Base-by-base conservation (phyloP, 257 asterid species). In the Agastache rugosa region DNA sequence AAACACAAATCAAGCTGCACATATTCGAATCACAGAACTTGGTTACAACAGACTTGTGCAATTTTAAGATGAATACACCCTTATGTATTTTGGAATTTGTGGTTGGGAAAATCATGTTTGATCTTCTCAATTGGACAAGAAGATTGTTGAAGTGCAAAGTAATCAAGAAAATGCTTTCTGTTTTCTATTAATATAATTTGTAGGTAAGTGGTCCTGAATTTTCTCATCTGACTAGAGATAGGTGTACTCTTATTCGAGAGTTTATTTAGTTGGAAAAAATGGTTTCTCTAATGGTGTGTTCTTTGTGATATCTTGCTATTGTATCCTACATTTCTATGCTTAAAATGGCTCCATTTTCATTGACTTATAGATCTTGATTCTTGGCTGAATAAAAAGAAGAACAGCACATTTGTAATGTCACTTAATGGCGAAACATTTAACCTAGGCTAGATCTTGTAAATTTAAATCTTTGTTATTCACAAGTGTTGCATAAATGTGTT, bases 1-100 rank as follows among this genome's bases (percentile, higher is more conserved):
- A 34, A 16, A 55, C 74, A 56, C 22, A 56, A 76, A 47, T 29
- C 35, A 71, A 74, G 69, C 72, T 67, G 14, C 74, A 47, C 72
- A 74, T 27, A 27, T 59, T 65, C 27, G 11, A 56, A 22, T n/a
- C 14, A 50, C 59, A 54, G 41, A 60, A 71, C 78, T 29, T 72
- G 25, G 25, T 73, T 55, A 41, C 68, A 41, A 50, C 31, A 23
- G 44, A 62, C 6, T 50, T 23, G 19, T 55, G 59, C 45, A 63
- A 74, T 20, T 44, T 39, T 59, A 29, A 53, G 48, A 77, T 14
- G 62, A 6, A 42, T 2, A 25, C 51, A 5, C 25, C 15, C 47
- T 42, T 29, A 2, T 62, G 55, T 53, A 51, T 70, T 51, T 20
- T 23, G 61, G 6, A 53, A 51, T 31, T 34, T 48, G n/a, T 25